A percentile compares a stretch with the other conserved stretches of the same genome.
Evolutionary conservation across 169 alveolate species (phyloP).

Genomic region (Eimeria acervulina): DNA sequence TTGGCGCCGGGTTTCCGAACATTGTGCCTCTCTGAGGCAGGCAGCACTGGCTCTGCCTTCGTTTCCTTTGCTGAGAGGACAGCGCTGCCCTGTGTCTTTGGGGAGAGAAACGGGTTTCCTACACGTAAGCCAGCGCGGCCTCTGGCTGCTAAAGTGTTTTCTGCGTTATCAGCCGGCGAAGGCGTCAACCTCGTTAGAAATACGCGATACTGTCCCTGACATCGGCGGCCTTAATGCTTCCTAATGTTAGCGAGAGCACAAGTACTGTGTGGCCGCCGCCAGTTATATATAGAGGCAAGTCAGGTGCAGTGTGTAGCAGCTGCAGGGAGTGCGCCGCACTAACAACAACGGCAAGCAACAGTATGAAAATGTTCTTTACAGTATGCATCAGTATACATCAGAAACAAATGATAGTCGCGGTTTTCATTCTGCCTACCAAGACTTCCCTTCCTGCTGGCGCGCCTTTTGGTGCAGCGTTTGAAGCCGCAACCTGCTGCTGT

Average conservation of each 20-base stretch:
- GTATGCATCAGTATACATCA: not conserved
- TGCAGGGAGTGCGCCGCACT: not conserved
- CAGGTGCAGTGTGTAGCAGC: not conserved
- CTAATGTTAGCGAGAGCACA: not conserved
- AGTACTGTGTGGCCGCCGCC: not conserved
- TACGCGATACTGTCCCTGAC: not conserved
- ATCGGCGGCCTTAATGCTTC: not conserved
- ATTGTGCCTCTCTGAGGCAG: constrained; percentile 24
- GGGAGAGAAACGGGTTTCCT: constrained; percentile 31
- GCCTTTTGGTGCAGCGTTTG: not conserved
- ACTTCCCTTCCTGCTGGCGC: not conserved
- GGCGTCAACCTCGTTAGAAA: not conserved
- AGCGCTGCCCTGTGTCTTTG: not conserved
- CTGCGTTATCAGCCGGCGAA: not conserved
- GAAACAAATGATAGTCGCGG: not conserved
- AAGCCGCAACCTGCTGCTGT: constrained; percentile 39
- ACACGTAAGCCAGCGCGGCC: constrained; percentile 31
- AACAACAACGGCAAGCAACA: not conserved
- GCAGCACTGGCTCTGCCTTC: constrained; percentile 24
- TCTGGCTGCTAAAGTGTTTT: constrained; percentile 25
- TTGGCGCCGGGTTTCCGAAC: constrained; percentile 26
- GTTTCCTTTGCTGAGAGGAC: not conserved
- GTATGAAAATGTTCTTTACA: not conserved
- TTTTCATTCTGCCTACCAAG: too few species aligned
- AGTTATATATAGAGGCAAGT: not conserved